These are phyloP conservation scores for Dysphania ambrosioides DNA, from an alignment of 148 eudicot genomes.

Conservation along the genomic window DNA sequence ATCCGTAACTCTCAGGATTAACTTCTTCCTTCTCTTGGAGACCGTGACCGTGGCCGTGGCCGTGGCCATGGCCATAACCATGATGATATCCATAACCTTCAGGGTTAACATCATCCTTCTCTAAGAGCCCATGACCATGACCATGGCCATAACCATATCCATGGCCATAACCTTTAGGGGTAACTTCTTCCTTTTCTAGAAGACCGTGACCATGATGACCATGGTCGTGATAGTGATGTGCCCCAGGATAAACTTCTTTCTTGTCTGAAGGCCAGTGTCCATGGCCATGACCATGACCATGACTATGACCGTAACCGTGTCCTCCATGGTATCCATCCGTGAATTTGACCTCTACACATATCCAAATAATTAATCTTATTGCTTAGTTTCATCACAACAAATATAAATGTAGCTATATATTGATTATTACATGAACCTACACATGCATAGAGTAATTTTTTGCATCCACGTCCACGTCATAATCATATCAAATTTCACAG, in stretches of 20 bases:
- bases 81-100: background rate
- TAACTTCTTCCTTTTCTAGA: background rate
- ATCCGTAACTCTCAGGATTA: background rate
- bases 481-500: background rate
- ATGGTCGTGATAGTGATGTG: background rate
- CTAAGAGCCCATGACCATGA: background rate
- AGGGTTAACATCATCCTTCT: background rate
- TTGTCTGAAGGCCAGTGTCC: no score
- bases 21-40: background rate
- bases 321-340: constrained; percentile 5
- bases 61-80: no score
- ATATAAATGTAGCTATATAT: no score
- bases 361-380: background rate
- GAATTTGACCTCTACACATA: background rate
- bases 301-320: background rate
- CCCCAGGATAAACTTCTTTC: background rate
- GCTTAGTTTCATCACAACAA: no score
- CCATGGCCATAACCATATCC: background rate
- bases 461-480: background rate
- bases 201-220: background rate
- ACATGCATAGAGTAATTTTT: no score
- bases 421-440: background rate
- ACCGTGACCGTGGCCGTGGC: background rate
- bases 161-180: background rate
- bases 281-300: background rate